These are phyloP conservation scores for Diaporthe nobilis DNA, from an alignment of 2,329 filamentous ascomycete genomes.

Conservation along the genomic window DNA sequence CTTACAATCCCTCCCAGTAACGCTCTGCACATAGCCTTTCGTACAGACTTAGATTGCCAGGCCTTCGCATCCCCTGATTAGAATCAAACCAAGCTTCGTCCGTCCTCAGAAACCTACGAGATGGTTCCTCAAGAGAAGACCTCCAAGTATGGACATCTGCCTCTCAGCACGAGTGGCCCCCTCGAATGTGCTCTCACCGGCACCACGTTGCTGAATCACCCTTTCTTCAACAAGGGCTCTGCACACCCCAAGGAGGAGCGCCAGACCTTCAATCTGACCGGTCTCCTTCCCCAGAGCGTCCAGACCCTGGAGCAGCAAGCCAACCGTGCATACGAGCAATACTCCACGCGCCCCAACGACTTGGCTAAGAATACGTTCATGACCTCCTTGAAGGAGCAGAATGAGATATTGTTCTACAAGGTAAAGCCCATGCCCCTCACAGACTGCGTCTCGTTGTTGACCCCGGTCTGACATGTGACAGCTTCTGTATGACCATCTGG, in stretches of 20 bases:
- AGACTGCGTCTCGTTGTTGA: rapidly evolving
- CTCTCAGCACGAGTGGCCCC: constrained; percentile 62
- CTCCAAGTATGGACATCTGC: constrained; percentile 59
- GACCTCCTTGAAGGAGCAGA: constrained; percentile 87
- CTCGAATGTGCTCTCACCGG: constrained; percentile 66
- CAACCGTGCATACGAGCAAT: constrained; percentile 85
- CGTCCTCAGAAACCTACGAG: not conserved
- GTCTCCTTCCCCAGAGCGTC: constrained; percentile 79
- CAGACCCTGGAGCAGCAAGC: constrained; percentile 85
- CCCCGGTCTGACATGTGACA: constrained; percentile 50
- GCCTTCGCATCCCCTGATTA: not conserved
- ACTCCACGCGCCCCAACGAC: constrained; percentile 71
- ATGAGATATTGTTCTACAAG: constrained; percentile 84
- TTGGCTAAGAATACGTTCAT: constrained; percentile 91
- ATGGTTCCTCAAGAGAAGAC: constrained; percentile 42
- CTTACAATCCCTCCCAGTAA: not conserved
- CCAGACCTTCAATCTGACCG: constrained; percentile 76
- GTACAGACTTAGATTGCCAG: not conserved
- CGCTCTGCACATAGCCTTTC: not conserved
- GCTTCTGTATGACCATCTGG: constrained; percentile 82
- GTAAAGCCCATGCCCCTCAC: constrained; percentile 55
- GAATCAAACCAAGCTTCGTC: not conserved
- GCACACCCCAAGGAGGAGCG: constrained; percentile 81
- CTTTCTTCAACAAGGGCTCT: constrained; percentile 87
- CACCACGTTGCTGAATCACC: constrained; percentile 71